Base-by-base conservation (phyloP, 495 filamentous ascomycete species). In the Tricharina praecox region DNA sequence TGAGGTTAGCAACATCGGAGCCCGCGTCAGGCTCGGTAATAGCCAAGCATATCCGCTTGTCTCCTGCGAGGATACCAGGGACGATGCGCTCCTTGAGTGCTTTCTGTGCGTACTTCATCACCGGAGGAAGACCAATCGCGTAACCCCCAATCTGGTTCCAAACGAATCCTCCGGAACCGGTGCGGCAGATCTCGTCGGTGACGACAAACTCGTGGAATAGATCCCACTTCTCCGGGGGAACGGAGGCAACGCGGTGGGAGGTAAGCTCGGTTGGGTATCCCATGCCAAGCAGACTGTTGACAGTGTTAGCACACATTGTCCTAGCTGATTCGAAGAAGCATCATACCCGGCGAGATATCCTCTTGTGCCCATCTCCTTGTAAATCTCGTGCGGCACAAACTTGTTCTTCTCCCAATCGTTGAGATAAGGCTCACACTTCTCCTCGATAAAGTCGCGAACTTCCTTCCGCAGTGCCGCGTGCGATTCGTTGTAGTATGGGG, bases 91-190 rank as follows among this genome's bases (percentile, higher is more conserved):
- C 75, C n/a, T 88, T 74, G n/a, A 96, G 67, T 13, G 74, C 63
- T 68, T 88, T 84, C 70, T 85, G 87, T 62, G 86, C 90, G 58
- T 86, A 90, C 68, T 90, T 92, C 59, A 93, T 73, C 2, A 97
- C 59, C 0, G 90, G 90, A 28, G 90, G 90, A 51, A 83, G 77
- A 44, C 90, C 90, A 57, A 97, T 97, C 32, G 84, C 87, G 58
- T 81, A 96, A 16, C 87, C 90, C 53, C 90, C 90, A 44, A 97
- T 77, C 56, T 96, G 66, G 64, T 93, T 94, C 90, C 90, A 97
- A n/a, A 97, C 87, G 41, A 97, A 79, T 47, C 90, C 90, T 60
- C 90, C 90, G 46, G 82, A 88, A 21, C 78, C 90, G 41, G 75
- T 69, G 38, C 90, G 83, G 33, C 81, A 90, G 10, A 97, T 66